A percentile compares a stretch with the other conserved stretches of the same genome.
Evolutionary conservation across 306 rosid species (phyloP).

Genomic region (Oxytropis ochrocephala): DNA sequence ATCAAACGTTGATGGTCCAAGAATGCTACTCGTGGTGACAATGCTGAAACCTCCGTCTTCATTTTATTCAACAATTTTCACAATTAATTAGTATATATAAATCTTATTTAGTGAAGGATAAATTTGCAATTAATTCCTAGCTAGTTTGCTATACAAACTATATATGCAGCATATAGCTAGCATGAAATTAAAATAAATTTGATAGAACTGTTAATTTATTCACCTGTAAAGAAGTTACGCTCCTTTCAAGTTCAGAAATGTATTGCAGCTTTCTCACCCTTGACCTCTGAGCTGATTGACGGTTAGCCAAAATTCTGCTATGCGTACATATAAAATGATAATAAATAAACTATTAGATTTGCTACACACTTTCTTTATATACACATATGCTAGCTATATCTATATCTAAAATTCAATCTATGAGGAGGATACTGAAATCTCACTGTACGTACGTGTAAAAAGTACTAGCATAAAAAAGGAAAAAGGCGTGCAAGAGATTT

Average conservation of each 20-base stretch:
- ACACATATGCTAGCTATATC: no score
- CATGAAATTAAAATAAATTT: neutral
- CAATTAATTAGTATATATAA: neutral
- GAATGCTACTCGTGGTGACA: conserved; percentile 90
- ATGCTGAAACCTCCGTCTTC: conserved; percentile 89
- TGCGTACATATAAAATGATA: neutral
- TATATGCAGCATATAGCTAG: neutral
- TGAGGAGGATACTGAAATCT: no score
- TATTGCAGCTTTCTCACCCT: conserved; percentile 88
- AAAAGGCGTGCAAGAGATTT: neutral
- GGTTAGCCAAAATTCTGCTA: conserved; percentile 73
- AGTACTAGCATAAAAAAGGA: neutral
- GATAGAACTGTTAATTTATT: neutral
- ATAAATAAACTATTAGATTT: neutral
- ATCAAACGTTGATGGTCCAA: conserved; percentile 95
- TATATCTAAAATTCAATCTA: no score
- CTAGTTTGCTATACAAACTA: no score
- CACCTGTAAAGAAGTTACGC: conserved; percentile 89
- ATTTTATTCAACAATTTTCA: conserved; percentile 10
- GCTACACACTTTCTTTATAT: neutral
- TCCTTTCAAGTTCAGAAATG: conserved; percentile 85
- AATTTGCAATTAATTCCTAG: neutral
- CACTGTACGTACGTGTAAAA: neutral
- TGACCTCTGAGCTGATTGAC: conserved; percentile 96
- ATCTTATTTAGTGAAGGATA: neutral